Evolutionary conservation across 1,284 basidiomycete genomes (phyloP).

Genomic region (Tilletia indica): DNA sequence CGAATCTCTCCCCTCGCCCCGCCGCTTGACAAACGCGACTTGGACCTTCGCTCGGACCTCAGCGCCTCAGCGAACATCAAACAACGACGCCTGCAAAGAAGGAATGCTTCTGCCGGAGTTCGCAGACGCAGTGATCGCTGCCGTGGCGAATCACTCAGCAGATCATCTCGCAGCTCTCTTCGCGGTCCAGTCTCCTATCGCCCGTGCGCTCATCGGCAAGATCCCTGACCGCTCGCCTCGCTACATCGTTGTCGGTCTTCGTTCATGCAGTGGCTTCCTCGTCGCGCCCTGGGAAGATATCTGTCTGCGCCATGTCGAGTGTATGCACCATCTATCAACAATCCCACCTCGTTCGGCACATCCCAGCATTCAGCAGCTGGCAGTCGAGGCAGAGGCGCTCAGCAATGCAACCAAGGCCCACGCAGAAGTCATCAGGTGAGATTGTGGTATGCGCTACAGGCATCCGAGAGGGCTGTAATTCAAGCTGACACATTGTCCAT

Average conservation of each 20-base stretch:
- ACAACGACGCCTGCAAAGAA: too few species aligned
- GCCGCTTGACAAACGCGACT: too few species aligned
- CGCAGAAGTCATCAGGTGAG: conserved; percentile 4
- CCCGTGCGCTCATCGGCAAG: conserved; percentile 28
- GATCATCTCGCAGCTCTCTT: conserved; percentile 39
- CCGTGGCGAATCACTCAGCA: conserved; percentile 26
- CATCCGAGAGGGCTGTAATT: not conserved
- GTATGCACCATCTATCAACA: conserved; percentile 30
- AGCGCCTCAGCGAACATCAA: too few species aligned
- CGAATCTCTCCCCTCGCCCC: too few species aligned
- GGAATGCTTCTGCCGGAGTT: conserved; percentile 32
- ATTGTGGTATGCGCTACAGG: not conserved
- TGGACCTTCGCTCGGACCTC: too few species aligned
- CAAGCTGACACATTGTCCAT: not conserved
- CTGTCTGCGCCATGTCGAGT: conserved; percentile 30
- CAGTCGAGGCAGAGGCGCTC: conserved; percentile 15
- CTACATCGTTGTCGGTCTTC: conserved; percentile 29
- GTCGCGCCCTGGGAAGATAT: conserved; percentile 46
- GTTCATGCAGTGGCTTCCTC: conserved; percentile 39
- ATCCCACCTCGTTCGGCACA: not conserved
- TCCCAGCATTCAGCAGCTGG: not conserved
- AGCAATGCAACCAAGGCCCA: conserved; percentile 15
- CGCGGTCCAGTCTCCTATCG: conserved; percentile 29
- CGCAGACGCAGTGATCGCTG: conserved; percentile 35
- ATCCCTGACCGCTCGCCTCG: conserved; percentile 27